Percentiles rank a stretch among this genome's conserved stretches.
These are phyloP conservation scores for Monosporascus sp. DNA, from an alignment of 2,329 filamentous ascomycete genomes.

Conservation along the genomic window DNA sequence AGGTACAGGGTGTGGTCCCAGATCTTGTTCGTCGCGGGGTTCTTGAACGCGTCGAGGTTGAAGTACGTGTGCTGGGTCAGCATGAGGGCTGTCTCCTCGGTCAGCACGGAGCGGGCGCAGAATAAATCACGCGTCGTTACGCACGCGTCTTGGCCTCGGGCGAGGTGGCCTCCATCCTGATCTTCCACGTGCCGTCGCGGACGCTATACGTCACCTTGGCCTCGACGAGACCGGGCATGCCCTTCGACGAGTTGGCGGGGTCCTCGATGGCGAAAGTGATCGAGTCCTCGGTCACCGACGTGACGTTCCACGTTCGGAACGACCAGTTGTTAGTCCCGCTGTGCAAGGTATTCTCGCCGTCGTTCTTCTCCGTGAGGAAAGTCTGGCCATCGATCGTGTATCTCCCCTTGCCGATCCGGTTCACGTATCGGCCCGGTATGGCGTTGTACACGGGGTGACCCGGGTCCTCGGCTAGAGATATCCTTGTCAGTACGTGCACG, in stretches of 20 bases:
- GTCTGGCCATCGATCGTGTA: constrained; percentile 49
- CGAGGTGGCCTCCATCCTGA: constrained; percentile 54
- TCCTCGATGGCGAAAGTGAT: constrained; percentile 64
- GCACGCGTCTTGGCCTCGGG: constrained; percentile 40
- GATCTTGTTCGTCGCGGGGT: constrained; percentile 48
- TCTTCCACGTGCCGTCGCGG: constrained; percentile 49
- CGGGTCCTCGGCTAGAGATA: constrained; percentile 33
- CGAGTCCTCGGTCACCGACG: constrained; percentile 45
- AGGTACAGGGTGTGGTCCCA: constrained; percentile 60
- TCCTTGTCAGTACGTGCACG: constrained; percentile 2
- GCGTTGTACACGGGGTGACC: constrained; percentile 57
- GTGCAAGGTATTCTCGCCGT: constrained; percentile 50
- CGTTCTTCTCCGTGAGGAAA: constrained; percentile 51
- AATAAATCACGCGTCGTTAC: constrained; percentile 11
- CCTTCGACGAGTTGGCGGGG: constrained; percentile 49
- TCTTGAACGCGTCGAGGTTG: constrained; percentile 61
- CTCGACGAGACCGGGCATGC: constrained; percentile 57
- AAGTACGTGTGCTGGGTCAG: constrained; percentile 63
- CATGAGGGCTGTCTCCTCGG: constrained; percentile 44
- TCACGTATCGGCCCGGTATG: constrained; percentile 59
- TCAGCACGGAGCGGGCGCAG: constrained; percentile 15
- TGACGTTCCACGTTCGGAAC: constrained; percentile 58
- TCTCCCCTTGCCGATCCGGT: constrained; percentile 55
- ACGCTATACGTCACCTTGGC: constrained; percentile 60
- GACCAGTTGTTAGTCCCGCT: constrained; percentile 58